Evolutionary conservation across 495 filamentous ascomycete genomes (phyloP).

Genomic region (Penicillium desertorum): DNA sequence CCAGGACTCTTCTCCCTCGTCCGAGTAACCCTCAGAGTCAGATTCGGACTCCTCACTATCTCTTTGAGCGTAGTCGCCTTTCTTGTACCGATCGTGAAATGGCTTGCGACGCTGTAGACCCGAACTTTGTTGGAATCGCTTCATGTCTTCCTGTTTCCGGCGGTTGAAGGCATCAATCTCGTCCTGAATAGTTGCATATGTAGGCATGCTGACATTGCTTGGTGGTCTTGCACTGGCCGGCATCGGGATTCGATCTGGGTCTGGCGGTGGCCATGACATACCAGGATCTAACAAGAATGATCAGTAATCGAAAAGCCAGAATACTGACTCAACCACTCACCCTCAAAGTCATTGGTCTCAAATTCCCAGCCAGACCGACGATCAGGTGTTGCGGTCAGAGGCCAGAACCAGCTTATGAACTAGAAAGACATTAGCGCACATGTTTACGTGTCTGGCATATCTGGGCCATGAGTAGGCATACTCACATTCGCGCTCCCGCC

Average conservation of each 20-base stretch:
- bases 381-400: constrained; percentile 54
- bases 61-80: constrained; percentile 27
- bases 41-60: constrained; percentile 33
- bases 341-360: constrained; percentile 86
- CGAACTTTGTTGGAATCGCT: constrained; percentile 32
- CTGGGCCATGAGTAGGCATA: neutral
- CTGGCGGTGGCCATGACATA: constrained; percentile 80
- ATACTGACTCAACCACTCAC: constrained; percentile 34
- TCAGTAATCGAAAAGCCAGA: neutral
- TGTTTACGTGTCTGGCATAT: neutral
- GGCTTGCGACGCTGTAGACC: constrained; percentile 47
- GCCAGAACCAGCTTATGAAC: constrained; percentile 64
- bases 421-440: constrained; percentile 19
- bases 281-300: constrained; percentile 38
- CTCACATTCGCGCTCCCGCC: constrained; percentile 56
- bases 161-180: constrained; percentile 56
- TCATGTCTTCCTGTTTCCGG: constrained; percentile 56
- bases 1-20: constrained; percentile 67
- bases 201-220: constrained; percentile 27
- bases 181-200: constrained; percentile 41
- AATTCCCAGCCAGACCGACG: constrained; percentile 63
- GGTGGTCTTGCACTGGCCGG: constrained; percentile 33
- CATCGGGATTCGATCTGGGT: constrained; percentile 75
- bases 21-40: constrained; percentile 31
- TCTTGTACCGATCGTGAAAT: constrained; percentile 49